Percentiles rank a stretch among this genome's conserved stretches.
phyloP scores from a whole-genome alignment of 495 filamentous ascomycete genomes.

The Bryoglossum gracile region DNA sequence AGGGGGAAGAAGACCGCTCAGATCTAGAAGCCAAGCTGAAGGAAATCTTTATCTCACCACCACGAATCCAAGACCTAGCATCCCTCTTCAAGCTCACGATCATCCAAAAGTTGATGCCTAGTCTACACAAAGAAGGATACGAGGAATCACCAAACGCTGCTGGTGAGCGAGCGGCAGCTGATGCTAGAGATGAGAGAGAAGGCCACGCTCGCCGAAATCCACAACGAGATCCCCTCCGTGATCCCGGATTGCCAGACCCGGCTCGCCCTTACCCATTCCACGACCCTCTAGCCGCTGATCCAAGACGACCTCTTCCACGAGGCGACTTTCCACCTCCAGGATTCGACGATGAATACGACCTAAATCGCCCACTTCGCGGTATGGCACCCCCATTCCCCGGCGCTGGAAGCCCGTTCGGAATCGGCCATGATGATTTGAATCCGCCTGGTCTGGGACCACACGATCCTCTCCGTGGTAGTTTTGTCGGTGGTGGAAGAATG shows the following conservation, averaged over 20 bases:
- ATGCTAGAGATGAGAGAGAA: slow-evolving; percentile 25
- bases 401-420: slow-evolving; percentile 50
- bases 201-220: slow-evolving; percentile 28
- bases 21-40: slow-evolving; percentile 41
- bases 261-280: slow-evolving; percentile 60
- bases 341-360: slow-evolving; percentile 91
- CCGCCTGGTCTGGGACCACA: slow-evolving; percentile 78
- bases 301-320: slow-evolving; percentile 57
- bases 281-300: slow-evolving; percentile 56
- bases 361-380: slow-evolving; percentile 59
- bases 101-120: slow-evolving; percentile 27
- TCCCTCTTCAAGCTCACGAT: slow-evolving; percentile 23
- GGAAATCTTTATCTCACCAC: slow-evolving; percentile 65
- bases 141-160: slow-evolving; percentile 28
- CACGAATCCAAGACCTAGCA: slow-evolving; percentile 42
- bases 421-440: slow-evolving; percentile 82
- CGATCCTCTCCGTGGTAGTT: slow-evolving; percentile 65
- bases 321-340: slow-evolving; percentile 81
- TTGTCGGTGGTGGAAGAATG: slow-evolving; percentile 44
- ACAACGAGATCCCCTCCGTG: slow-evolving; percentile 43
- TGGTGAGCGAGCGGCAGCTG: slow-evolving; percentile 23
- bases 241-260: slow-evolving; percentile 46
- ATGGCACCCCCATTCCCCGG: slow-evolving; percentile 35
- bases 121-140: slow-evolving; percentile 25
- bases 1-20: slow-evolving; percentile 35